Evolutionary conservation across 2,329 filamentous ascomycete genomes (phyloP).

Genomic region (Lecanicillium sp.): DNA sequence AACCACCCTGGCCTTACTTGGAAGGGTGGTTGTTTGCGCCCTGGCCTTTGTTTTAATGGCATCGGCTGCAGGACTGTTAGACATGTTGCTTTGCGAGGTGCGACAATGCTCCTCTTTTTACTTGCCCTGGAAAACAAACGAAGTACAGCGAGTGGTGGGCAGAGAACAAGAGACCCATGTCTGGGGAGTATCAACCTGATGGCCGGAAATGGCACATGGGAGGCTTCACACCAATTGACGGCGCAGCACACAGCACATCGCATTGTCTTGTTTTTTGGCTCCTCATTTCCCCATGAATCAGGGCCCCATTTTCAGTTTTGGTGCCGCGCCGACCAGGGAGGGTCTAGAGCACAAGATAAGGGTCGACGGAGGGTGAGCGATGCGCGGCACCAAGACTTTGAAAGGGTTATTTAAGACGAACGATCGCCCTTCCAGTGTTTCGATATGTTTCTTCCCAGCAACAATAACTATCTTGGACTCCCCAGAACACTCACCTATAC

Average conservation of each 20-base stretch:
- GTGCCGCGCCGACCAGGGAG: too few relatives aligned
- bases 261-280: constrained; percentile 8
- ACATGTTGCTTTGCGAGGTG: not conserved
- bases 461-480: constrained; percentile 9
- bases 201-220: constrained; percentile 1
- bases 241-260: not conserved
- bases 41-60: not conserved
- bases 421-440: not conserved
- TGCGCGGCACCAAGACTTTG: too few relatives aligned
- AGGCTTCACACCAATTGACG: not conserved
- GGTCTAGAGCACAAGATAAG: too few relatives aligned
- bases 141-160: not conserved
- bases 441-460: not conserved
- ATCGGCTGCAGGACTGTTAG: not conserved
- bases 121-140: not conserved
- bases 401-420: constrained; percentile 6
- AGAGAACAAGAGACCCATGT: too few relatives aligned
- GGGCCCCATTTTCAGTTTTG: too few relatives aligned
- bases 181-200: not conserved
- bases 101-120: not conserved
- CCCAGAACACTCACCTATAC: constrained; percentile 9
- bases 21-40: not conserved
- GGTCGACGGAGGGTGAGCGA: not conserved
- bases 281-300: constrained; percentile 9
- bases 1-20: not conserved